Percentiles rank a stretch among this genome's conserved stretches.
Evolutionary conservation across 805 yeast genomes (phyloP).

Genomic region (Candida awuae): DNA sequence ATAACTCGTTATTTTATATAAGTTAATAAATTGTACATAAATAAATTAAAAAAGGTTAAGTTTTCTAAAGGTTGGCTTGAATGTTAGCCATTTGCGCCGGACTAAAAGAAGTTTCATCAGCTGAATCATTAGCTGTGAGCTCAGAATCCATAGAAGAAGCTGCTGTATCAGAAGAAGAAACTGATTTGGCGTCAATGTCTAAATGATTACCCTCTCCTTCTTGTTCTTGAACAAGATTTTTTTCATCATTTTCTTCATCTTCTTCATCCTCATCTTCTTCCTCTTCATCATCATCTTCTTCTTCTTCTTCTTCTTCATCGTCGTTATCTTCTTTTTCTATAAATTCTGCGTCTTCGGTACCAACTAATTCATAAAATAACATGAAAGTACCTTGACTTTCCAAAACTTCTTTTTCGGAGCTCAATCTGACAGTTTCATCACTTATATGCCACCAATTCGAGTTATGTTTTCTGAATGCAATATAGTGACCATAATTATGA

Average conservation of each 20-base stretch:
- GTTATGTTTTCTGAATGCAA: constrained; percentile 72
- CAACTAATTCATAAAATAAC: constrained; percentile 75
- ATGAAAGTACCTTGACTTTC: constrained; percentile 82
- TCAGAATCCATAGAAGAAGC: neutral
- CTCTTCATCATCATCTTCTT: constrained; percentile 24
- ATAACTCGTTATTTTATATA: neutral
- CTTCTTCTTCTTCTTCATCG: constrained; percentile 30
- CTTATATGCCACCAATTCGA: constrained; percentile 95
- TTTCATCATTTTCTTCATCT: constrained; percentile 10
- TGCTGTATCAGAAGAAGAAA: neutral
- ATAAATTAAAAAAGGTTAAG: neutral
- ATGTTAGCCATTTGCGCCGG: constrained; percentile 4
- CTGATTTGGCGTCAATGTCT: neutral
- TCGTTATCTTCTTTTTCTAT: constrained; percentile 22
- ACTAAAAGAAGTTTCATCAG: no score
- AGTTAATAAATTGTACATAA: neutral
- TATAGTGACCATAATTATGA: constrained; percentile 95
- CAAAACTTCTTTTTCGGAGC: constrained; percentile 73
- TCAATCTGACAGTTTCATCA: constrained; percentile 79
- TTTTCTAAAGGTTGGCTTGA: constrained; percentile 11
- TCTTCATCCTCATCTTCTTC: constrained; percentile 6
- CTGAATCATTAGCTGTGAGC: no score
- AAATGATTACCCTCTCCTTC: constrained; percentile 1
- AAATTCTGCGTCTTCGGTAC: neutral
- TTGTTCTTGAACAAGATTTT: no score